Evolutionary conservation across 2,329 filamentous ascomycete genomes (phyloP).

Genomic region (Calonectria pseudoturangicola): DNA sequence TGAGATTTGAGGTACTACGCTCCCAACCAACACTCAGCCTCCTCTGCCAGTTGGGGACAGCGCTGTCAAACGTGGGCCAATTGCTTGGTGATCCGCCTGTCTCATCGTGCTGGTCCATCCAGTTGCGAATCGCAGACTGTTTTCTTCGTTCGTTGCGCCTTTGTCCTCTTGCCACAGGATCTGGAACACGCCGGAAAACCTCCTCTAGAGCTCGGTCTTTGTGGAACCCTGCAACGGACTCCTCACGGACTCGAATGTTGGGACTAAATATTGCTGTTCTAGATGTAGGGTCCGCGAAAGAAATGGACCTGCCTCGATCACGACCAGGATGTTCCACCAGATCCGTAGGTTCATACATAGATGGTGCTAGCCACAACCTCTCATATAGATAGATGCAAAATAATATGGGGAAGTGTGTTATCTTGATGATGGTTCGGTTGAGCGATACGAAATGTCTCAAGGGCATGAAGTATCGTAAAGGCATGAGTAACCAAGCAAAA

Average conservation of each 20-base stretch:
- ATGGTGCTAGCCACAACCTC: slow-evolving; percentile 83
- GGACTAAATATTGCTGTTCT: slow-evolving; percentile 83
- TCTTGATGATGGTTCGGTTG: slow-evolving; percentile 93
- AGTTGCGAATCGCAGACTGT: slow-evolving; percentile 88
- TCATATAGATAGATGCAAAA: slow-evolving; percentile 94
- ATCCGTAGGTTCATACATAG: slow-evolving; percentile 88
- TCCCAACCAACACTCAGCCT: slow-evolving; percentile 73
- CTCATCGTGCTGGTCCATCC: slow-evolving; percentile 86
- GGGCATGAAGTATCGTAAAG: slow-evolving; percentile 86
- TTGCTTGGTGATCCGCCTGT: slow-evolving; percentile 67
- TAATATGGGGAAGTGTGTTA: slow-evolving; percentile 90
- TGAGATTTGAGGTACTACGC: slow-evolving; percentile 64
- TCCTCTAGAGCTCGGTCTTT: slow-evolving; percentile 94
- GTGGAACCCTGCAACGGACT: slow-evolving; percentile 90
- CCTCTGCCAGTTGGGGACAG: slow-evolving; percentile 68
- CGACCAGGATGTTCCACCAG: slow-evolving; percentile 83
- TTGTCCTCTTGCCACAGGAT: slow-evolving; percentile 76
- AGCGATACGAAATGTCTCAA: slow-evolving; percentile 88
- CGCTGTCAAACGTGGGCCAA: slow-evolving; percentile 70
- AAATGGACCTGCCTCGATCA: slow-evolving; percentile 69
- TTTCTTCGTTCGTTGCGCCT: slow-evolving; percentile 80
- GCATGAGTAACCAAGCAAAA: slow-evolving; percentile 91
- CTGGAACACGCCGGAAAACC: slow-evolving; percentile 86
- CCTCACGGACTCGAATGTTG: slow-evolving; percentile 83
- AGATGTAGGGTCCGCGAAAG: slow-evolving; percentile 74